These are phyloP conservation scores for Colletotrichum echinochloae DNA, from an alignment of 2,329 filamentous ascomycete species.

Conservation along the genomic window DNA sequence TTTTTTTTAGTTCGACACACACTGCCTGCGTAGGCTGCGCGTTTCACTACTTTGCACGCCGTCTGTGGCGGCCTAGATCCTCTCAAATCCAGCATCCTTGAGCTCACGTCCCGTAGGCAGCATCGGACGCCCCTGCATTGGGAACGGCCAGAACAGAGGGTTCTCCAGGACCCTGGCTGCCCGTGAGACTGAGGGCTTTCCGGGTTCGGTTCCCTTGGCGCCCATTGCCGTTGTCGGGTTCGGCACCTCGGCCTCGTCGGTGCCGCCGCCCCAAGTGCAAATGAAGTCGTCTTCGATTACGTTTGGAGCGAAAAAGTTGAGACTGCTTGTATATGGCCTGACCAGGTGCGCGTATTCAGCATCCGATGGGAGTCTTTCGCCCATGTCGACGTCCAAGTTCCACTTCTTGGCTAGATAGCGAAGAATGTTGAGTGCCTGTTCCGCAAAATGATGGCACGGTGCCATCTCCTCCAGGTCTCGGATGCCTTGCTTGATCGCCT, in stretches of 20 bases:
- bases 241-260: conserved; percentile 24
- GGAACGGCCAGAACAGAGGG: conserved; percentile 71
- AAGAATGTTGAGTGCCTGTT: conserved; percentile 70
- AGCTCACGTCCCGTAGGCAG: conserved; percentile 60
- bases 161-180: conserved; percentile 59
- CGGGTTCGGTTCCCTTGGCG: conserved; percentile 24
- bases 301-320: conserved; percentile 69
- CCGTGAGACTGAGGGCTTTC: conserved; percentile 38
- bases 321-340: conserved; percentile 62
- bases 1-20: not conserved
- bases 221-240: conserved; percentile 23
- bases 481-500: conserved; percentile 66
- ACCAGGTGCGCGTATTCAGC: conserved; percentile 55
- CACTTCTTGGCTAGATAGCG: conserved; percentile 69
- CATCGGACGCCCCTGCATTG: conserved; percentile 69
- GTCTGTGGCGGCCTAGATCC: conserved; percentile 46
- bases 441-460: conserved; percentile 70
- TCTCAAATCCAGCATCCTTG: conserved; percentile 64
- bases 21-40: not conserved
- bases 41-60: not conserved
- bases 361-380: conserved; percentile 45
- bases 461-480: conserved; percentile 71
- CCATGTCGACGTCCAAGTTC: conserved; percentile 65
- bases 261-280: conserved; percentile 57
- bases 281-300: conserved; percentile 61